Conservation (phyloP, 2,329 filamentous ascomycete genomes). For the Aspergillus pseudonomiae region DNA sequence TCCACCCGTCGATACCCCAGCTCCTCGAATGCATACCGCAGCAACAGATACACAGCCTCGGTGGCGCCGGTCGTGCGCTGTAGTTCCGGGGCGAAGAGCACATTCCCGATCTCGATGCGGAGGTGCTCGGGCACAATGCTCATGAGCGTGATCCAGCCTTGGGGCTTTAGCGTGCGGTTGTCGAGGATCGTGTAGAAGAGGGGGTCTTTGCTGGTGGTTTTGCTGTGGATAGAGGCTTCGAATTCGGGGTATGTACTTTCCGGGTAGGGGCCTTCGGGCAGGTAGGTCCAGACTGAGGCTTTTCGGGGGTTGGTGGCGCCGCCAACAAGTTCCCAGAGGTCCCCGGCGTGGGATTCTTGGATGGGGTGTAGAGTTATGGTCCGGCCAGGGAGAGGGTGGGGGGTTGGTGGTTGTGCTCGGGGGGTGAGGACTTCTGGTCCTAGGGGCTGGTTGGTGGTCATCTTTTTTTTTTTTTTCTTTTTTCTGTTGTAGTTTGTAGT, state of each 20-base stretch:
- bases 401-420: neutral
- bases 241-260: neutral
- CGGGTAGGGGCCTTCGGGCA: neutral
- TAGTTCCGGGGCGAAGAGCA: neutral
- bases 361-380: neutral
- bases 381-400: neutral
- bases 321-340: neutral
- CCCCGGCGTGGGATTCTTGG: neutral
- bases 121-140: slow-evolving; percentile 2
- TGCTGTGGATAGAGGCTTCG: neutral
- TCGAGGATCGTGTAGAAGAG: slow-evolving; percentile 1
- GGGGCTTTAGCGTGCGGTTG: neutral
- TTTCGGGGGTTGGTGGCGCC: neutral
- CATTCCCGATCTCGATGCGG: neutral
- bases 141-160: slow-evolving; percentile 6
- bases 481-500: neutral
- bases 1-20: slow-evolving; percentile 61
- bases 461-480: neutral
- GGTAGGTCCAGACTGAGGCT: neutral
- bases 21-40: slow-evolving; percentile 56
- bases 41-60: slow-evolving; percentile 34
- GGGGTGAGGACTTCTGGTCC: too few species aligned
- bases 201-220: neutral
- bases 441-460: neutral
- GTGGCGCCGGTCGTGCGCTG: slow-evolving; percentile 2